Conservation (phyloP, 805 yeast genomes). For the Scheffersomyces lignosus region DNA sequence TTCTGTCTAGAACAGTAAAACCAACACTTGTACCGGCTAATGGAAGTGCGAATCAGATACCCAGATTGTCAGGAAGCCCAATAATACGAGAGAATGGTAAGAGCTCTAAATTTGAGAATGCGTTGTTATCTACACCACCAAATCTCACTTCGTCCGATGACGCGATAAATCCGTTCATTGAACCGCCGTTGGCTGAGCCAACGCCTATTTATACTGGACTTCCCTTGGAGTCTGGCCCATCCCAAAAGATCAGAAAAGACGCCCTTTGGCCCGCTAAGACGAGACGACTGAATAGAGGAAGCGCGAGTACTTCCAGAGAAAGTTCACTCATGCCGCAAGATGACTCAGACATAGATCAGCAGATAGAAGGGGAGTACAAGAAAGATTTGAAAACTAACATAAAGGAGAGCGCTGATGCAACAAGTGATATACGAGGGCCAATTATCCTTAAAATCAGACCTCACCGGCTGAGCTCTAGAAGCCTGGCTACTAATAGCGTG, state of each 20-base stretch:
- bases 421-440: slow-evolving; percentile 19
- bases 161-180: slow-evolving; percentile 55
- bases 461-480: too few relatives aligned
- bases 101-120: too few relatives aligned
- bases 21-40: too few relatives aligned
- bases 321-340: slow-evolving; percentile 16
- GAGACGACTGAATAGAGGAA: slow-evolving; percentile 13
- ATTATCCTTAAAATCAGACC: slow-evolving; percentile 8
- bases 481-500: too few relatives aligned
- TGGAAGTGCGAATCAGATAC: too few relatives aligned
- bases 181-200: slow-evolving; percentile 59
- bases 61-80: background rate
- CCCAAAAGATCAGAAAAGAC: slow-evolving; percentile 55
- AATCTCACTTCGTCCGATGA: too few relatives aligned
- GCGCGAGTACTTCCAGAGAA: slow-evolving; percentile 10
- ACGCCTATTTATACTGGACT: slow-evolving; percentile 68
- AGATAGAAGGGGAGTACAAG: slow-evolving; percentile 12
- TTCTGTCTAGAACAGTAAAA: too few relatives aligned
- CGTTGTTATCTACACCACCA: too few relatives aligned
- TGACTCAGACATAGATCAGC: slow-evolving; percentile 11
- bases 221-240: slow-evolving; percentile 70
- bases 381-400: slow-evolving; percentile 13
- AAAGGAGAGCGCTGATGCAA: slow-evolving; percentile 10
- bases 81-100: background rate
- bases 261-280: slow-evolving; percentile 49